Evolutionary conservation across 2,329 filamentous ascomycete species (phyloP), one percentile per base, ranked within the genome.

Genomic region (Claviceps humidiphila): DNA sequence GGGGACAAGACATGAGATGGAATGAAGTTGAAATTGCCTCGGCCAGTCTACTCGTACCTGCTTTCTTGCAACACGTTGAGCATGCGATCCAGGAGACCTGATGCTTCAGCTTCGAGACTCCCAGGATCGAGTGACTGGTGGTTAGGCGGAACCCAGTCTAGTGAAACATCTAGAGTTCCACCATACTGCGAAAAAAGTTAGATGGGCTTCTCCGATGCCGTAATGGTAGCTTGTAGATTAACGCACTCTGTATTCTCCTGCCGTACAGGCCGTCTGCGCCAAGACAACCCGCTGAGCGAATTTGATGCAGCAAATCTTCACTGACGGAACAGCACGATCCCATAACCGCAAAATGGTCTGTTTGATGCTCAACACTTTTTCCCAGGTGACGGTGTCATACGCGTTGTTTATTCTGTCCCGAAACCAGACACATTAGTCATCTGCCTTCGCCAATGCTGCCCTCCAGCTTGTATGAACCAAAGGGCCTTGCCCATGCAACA

Each of bases 271-370:
- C 11, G 89, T 96, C 68, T 98, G 91, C 17, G 89, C 87, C 58
- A 96, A 79, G 45, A 98, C 86, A 45, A 97, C 88, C 57, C 88
- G 83, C 71, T 98, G 91, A 40, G 89, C 85, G 67, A 98, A 98
- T 69, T 98, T 98, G 76, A 97, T 85, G 72, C 93, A 97, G 74
- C 89, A 95, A 66, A 97, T 84, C 61, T 84, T 84, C 57, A 97
- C 80, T 2, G 88, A 85, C 13, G 84, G 77, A 14, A 80, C 72
- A 17, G 87, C 84, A 44, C 75, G 78, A 60, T 96, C 91, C 91
- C 94, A 96, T 62, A 93, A 82, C 54, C 81, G 82, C 55, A 98
- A 69, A 59, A 98, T 93, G 61, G 84, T 86, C 52, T 86, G 81
- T 73, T 98, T 98, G 69, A 97, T 91, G 11, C 82, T 78, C 51